phyloP scores from a whole-genome alignment of 1,284 basidiomycete genomes.

The Termitomyces sp. region DNA sequence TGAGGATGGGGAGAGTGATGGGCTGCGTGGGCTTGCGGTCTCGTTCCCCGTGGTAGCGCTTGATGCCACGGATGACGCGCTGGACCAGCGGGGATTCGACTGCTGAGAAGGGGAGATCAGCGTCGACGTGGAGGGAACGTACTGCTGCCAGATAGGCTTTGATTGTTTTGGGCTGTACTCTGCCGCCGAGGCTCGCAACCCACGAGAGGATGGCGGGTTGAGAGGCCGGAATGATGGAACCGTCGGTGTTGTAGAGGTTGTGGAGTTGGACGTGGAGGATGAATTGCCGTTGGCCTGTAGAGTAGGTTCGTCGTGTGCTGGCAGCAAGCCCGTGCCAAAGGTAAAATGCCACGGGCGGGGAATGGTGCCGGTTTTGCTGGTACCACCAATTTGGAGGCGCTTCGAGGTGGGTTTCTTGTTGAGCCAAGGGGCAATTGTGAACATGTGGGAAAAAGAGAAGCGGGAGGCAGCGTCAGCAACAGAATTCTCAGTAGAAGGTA shows the following conservation, averaged over 20 bases:
- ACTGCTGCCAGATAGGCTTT: too few relatives aligned
- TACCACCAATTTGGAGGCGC: background rate
- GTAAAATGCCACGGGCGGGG: too few relatives aligned
- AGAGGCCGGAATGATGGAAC: background rate
- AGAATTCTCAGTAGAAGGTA: background rate
- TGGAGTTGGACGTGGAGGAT: background rate
- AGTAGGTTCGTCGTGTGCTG: background rate
- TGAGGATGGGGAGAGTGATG: too few relatives aligned
- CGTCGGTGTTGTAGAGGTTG: background rate
- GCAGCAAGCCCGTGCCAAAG: too few relatives aligned
- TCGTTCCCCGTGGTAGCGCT: too few relatives aligned
- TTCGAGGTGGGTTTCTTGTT: background rate
- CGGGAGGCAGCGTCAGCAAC: too few relatives aligned
- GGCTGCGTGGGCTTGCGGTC: too few relatives aligned
- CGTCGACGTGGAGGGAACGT: background rate
- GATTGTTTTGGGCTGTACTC: too few relatives aligned
- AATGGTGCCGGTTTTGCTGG: background rate
- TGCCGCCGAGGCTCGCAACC: too few relatives aligned
- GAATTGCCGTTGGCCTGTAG: background rate
- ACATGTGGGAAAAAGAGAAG: background rate
- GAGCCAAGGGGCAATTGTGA: background rate
- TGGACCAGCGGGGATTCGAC: background rate
- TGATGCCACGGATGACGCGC: too few relatives aligned
- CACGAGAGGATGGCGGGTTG: background rate
- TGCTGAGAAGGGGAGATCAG: background rate